Evolutionary conservation across 192 early-diverging fungal species (phyloP).

Genomic region (Cetraspora pellucida): DNA sequence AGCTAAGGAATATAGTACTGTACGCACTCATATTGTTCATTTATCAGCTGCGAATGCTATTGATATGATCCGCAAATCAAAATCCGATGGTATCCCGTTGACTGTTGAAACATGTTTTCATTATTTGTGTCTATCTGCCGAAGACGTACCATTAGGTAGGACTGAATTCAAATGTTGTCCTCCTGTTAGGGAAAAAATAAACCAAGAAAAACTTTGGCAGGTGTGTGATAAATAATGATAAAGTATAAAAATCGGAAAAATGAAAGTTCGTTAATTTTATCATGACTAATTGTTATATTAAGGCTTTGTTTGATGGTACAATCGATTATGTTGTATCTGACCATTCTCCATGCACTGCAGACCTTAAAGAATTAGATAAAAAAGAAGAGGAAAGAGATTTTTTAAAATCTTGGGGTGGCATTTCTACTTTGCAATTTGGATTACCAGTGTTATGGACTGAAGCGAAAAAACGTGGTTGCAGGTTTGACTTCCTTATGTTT

Average conservation of each 20-base stretch:
- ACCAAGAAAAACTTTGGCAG: conserved; percentile 71
- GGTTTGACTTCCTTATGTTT: conserved; percentile 35
- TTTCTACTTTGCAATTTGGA: conserved; percentile 80
- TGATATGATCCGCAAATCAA: conserved; percentile 71
- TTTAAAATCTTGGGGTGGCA: conserved; percentile 80
- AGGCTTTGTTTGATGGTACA: conserved; percentile 70
- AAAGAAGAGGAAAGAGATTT: conserved; percentile 62
- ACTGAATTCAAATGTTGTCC: conserved; percentile 89
- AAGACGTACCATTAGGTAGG: conserved; percentile 65
- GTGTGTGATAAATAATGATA: background rate
- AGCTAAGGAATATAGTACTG: conserved; percentile 68
- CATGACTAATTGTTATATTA: background rate
- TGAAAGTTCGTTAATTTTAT: background rate
- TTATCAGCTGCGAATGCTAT: conserved; percentile 77
- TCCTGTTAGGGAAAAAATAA: conserved; percentile 71
- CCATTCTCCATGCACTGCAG: conserved; percentile 80
- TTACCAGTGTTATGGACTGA: conserved; percentile 79
- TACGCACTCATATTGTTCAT: conserved; percentile 81
- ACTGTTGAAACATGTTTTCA: conserved; percentile 87
- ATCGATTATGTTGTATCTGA: conserved; percentile 85
- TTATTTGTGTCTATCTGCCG: conserved; percentile 71
- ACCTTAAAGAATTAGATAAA: conserved; percentile 67
- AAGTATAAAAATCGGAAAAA: background rate
- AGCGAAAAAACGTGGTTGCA: conserved; percentile 64
- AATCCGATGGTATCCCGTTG: conserved; percentile 65